Percentiles rank a stretch among this genome's conserved stretches.
Conservation (phyloP, 768 basidiomycete species). For the Chiua virens region DNA sequence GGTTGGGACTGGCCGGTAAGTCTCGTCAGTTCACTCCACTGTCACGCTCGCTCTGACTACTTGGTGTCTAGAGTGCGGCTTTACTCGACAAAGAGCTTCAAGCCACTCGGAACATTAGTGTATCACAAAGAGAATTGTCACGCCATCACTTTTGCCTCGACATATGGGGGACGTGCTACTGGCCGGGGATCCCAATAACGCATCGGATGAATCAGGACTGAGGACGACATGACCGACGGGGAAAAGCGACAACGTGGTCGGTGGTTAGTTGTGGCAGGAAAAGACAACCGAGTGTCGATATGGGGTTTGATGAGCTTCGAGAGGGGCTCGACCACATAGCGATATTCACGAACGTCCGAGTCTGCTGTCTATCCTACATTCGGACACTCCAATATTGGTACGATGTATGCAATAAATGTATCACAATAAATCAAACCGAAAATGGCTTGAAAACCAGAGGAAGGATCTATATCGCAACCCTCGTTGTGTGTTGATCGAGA, state of each 20-base stretch:
- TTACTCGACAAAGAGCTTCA: conserved; percentile 78
- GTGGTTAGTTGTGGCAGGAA: conserved; percentile 66
- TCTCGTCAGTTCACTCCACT: conserved; percentile 5
- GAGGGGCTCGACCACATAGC: neutral
- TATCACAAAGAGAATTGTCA: conserved; percentile 84
- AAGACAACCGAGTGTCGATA: conserved; percentile 68
- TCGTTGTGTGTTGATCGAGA: no score
- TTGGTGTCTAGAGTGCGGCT: conserved; percentile 61
- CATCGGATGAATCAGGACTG: conserved; percentile 30
- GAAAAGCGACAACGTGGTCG: conserved; percentile 45
- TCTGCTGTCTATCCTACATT: no score
- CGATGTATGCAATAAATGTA: no score
- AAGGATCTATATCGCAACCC: no score
- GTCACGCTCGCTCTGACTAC: neutral
- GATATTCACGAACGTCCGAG: no score
- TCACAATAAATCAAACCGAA: no score
- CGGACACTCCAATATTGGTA: no score
- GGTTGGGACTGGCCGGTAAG: no score
- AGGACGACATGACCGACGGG: conserved; percentile 50
- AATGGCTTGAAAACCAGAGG: no score
- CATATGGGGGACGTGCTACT: conserved; percentile 3
- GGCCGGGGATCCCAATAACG: conserved; percentile 1
- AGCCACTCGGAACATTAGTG: conserved; percentile 77
- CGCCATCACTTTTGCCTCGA: conserved; percentile 64
- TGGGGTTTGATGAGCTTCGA: conserved; percentile 45